Evolutionary conservation across 2,329 filamentous ascomycete genomes (phyloP), one percentile per base, ranked within the genome.

Genomic region (Alternaria sp.): DNA sequence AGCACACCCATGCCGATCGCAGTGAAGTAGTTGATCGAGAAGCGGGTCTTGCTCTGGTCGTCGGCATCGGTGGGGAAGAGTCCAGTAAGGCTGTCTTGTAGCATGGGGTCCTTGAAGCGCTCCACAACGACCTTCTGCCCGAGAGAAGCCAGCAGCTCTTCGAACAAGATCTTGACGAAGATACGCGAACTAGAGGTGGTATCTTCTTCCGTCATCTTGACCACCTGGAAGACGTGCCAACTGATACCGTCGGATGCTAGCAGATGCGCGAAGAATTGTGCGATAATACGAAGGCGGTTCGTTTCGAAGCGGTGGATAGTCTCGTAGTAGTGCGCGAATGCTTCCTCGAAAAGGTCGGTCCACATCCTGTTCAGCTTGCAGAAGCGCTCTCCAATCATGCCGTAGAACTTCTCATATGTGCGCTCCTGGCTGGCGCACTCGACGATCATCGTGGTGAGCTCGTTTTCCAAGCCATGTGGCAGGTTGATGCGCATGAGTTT

Each of bases 1-100:
- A 99, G 86, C 23, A 88, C 89, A 77, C 96, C 96, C 92, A 99
- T 96, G 62, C 94, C 93, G 74, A 99, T 97, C 74, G 93, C 96
- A 10, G 96, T 99, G 80, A 99, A 98, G 86, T 97, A 99, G 82
- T 99, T 99, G 89, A 99, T 97, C 54, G 94, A 93, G 85, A 99
- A 99, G 57, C 95, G 90, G 43, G 94, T 93, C 81, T 97, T 96
- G 76, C 92, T 90, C 23, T 93, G 89, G 74, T 93, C 93, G 63
- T 74, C 71, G n/a, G 73, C 93, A 78, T 98, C 94, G 64, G 85
- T 90, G 0, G 96, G 96, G 85, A 99, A 98, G 46, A 99, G 83
- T 28, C 95, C 95, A 43, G 90, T 88, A 62, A 97, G 88, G 77
- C 88, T 91, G 54, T 93, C 89, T 64, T 90, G 89, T 43, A 98